phyloP scores from a whole-genome alignment of 805 yeast species.

The Cyberlindnera bimundalis region DNA sequence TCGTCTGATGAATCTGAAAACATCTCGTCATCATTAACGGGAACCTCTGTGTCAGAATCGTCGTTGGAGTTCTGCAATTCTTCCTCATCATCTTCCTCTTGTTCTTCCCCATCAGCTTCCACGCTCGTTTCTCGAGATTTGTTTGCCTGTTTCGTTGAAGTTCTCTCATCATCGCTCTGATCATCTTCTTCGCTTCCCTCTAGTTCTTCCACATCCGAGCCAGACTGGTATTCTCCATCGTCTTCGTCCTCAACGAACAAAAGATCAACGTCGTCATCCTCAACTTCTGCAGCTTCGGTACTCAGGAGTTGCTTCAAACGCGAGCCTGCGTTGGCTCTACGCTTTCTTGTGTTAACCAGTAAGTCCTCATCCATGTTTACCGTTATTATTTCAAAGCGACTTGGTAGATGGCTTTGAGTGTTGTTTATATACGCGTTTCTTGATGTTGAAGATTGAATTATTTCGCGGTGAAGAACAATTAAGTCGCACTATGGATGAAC shows the following conservation, averaged over 20 bases:
- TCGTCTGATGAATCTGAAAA: slow-evolving; percentile 48
- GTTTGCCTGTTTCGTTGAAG: background rate
- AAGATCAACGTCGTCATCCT: slow-evolving; percentile 70
- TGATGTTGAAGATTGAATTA: background rate
- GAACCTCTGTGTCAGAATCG: slow-evolving; percentile 37
- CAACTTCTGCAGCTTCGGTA: slow-evolving; percentile 50
- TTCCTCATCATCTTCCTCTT: slow-evolving; percentile 1
- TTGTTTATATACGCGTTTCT: background rate
- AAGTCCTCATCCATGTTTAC: slow-evolving; percentile 41
- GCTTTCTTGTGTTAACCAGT: slow-evolving; percentile 68
- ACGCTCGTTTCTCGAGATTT: slow-evolving; percentile 21
- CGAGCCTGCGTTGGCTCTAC: slow-evolving; percentile 90
- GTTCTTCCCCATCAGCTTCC: slow-evolving; percentile 4
- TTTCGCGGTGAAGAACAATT: no score
- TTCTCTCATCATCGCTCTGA: slow-evolving; percentile 14
- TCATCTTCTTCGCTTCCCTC: slow-evolving; percentile 28
- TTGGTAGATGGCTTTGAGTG: background rate
- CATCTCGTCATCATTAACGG: slow-evolving; percentile 35
- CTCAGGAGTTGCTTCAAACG: slow-evolving; percentile 69
- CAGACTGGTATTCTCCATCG: slow-evolving; percentile 44
- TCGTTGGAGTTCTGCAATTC: slow-evolving; percentile 21
- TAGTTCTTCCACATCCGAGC: slow-evolving; percentile 29
- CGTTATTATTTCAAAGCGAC: background rate
- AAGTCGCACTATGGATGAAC: no score
- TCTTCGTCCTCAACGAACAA: slow-evolving; percentile 63